phyloP scores from a whole-genome alignment of 1,139 yeast genomes.

The Candida tunisiensis region DNA sequence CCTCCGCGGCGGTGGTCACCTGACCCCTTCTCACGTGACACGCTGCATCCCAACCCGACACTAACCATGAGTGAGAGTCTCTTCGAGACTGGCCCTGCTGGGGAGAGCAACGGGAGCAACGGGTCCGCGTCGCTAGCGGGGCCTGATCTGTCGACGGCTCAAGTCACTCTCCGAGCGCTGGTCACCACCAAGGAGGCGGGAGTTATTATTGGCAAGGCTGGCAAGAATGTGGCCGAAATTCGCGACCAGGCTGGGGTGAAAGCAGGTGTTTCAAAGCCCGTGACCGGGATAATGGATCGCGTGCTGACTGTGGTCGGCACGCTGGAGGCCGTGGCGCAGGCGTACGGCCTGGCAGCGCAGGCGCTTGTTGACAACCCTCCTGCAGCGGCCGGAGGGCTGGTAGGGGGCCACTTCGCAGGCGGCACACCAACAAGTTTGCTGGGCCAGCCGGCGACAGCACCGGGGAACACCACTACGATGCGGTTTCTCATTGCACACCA shows the following conservation, averaged over 20 bases:
- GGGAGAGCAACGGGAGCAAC: too few relatives aligned
- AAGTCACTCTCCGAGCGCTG: conserved; percentile 33
- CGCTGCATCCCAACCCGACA: neutral
- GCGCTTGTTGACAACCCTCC: conserved; percentile 31
- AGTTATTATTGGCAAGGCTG: conserved; percentile 77
- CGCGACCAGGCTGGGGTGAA: conserved; percentile 67
- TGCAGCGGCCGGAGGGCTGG: conserved; percentile 10
- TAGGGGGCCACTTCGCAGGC: too few relatives aligned
- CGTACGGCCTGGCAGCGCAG: conserved; percentile 55
- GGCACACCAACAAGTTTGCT: too few relatives aligned
- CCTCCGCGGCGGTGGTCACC: neutral
- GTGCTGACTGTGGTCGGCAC: conserved; percentile 70
- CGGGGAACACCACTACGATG: conserved; percentile 37
- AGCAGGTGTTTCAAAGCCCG: conserved; percentile 78
- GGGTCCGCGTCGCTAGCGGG: too few relatives aligned
- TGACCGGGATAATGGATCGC: conserved; percentile 71
- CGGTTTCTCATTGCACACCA: conserved; percentile 69
- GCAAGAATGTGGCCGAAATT: conserved; percentile 62
- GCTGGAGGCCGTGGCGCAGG: conserved; percentile 56
- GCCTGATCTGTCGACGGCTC: neutral
- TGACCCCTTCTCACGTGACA: neutral
- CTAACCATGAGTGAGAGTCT: too few relatives aligned
- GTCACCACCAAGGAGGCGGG: conserved; percentile 86
- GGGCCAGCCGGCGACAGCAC: too few relatives aligned
- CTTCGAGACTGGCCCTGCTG: too few relatives aligned